These are phyloP conservation scores for Sanghuangporus sanghuang DNA, from an alignment of 1,284 basidiomycete genomes.

Conservation along the genomic window DNA sequence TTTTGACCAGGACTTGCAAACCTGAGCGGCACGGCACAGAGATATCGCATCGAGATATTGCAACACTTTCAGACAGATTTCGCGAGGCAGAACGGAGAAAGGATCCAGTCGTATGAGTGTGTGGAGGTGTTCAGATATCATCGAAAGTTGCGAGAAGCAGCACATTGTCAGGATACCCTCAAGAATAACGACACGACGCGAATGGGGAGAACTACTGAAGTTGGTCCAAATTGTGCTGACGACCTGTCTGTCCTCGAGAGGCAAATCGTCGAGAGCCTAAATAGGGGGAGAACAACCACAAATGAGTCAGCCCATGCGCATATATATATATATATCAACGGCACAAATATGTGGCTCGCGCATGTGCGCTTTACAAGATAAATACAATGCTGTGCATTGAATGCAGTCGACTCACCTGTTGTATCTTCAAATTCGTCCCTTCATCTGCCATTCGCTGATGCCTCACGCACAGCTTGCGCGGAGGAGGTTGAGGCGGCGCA, in stretches of 20 bases:
- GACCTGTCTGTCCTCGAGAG: slow-evolving; percentile 81
- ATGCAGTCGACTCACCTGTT: slow-evolving; percentile 60
- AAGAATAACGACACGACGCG: slow-evolving; percentile 88
- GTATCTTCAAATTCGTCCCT: slow-evolving; percentile 88
- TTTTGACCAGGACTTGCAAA: slow-evolving; percentile 79
- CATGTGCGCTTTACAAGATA: background rate
- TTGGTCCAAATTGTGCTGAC: slow-evolving; percentile 95
- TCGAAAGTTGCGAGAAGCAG: slow-evolving; percentile 97
- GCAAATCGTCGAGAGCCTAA: slow-evolving; percentile 91
- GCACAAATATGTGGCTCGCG: background rate
- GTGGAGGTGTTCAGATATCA: slow-evolving; percentile 88
- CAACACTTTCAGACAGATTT: slow-evolving; percentile 87
- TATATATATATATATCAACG: background rate
- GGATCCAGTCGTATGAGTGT: slow-evolving; percentile 96
- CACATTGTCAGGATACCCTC: slow-evolving; percentile 99
- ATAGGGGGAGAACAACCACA: slow-evolving; percentile 1
- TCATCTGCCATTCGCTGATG: slow-evolving; percentile 99
- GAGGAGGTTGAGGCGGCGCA: slow-evolving; percentile 34
- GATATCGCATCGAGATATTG: slow-evolving; percentile 93
- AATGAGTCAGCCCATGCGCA: slow-evolving; percentile 4
- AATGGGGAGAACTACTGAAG: slow-evolving; percentile 92
- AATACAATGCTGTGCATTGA: background rate
- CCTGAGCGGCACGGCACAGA: slow-evolving; percentile 93
- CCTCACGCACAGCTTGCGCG: slow-evolving; percentile 78
- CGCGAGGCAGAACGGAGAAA: slow-evolving; percentile 86